Evolutionary conservation across 208 protist species (phyloP).

Genomic region (Acanthamoeba lenticulata): DNA sequence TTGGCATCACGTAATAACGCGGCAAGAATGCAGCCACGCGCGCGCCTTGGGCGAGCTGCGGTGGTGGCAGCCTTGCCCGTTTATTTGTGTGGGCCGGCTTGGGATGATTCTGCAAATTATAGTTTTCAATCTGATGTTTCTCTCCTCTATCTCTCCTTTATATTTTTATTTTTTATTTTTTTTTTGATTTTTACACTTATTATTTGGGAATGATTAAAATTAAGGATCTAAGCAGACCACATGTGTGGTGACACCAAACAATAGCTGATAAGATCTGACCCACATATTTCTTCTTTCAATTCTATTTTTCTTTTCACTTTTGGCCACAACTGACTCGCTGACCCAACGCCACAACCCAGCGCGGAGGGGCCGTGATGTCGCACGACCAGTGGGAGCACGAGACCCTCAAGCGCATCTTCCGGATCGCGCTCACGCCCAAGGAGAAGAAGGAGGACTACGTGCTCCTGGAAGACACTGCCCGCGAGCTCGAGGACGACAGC

Average conservation of each 20-base stretch:
- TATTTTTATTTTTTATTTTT: background rate
- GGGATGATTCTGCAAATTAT: slow-evolving; percentile 23
- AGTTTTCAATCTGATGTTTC: slow-evolving; percentile 64
- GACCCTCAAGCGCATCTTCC: slow-evolving; percentile 54
- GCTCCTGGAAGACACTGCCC: background rate
- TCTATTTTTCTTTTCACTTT: background rate
- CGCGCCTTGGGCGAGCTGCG: too few relatives aligned
- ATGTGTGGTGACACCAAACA: background rate
- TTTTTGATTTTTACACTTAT: background rate
- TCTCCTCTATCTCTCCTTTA: slow-evolving; percentile 20
- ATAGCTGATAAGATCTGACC: slow-evolving; percentile 63
- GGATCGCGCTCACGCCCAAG: background rate
- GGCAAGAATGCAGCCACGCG: too few relatives aligned
- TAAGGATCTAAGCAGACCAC: background rate
- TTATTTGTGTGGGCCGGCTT: too few relatives aligned
- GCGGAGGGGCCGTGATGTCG: background rate
- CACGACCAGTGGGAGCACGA: slow-evolving; percentile 65
- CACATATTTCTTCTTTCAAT: background rate
- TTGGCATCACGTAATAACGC: background rate
- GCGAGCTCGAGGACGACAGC: slow-evolving; percentile 13
- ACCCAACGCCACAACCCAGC: too few relatives aligned
- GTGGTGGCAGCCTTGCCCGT: too few relatives aligned
- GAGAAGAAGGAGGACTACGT: slow-evolving; percentile 57
- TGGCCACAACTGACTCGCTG: background rate
- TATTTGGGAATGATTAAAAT: background rate